Conservation (phyloP, 495 filamentous ascomycete genomes). For the Trichocladium uniseriatum region DNA sequence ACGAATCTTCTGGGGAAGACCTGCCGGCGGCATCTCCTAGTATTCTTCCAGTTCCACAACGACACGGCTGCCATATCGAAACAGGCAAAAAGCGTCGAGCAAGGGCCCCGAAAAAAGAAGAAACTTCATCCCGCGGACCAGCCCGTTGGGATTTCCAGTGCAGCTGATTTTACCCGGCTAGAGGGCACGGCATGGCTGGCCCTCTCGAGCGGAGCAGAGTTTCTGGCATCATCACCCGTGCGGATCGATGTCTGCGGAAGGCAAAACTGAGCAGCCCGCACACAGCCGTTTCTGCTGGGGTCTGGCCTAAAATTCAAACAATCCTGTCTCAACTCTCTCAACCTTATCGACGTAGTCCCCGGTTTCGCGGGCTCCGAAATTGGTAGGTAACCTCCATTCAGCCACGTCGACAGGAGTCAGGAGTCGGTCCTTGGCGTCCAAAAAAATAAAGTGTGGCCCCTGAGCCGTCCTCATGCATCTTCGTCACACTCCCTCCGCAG, state of each 20-base stretch:
- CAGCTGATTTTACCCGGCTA: neutral
- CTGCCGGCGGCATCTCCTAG: neutral
- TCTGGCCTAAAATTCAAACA: constrained; percentile 17
- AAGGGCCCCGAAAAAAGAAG: neutral
- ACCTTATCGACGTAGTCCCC: constrained; percentile 5
- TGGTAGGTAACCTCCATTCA: neutral
- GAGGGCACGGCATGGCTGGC: constrained; percentile 15
- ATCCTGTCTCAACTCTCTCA: constrained; percentile 4
- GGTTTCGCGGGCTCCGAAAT: constrained; percentile 8
- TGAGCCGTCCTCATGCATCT: constrained; percentile 19
- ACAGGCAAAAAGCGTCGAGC: neutral
- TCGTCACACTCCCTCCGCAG: constrained; percentile 14
- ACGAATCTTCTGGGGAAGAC: neutral
- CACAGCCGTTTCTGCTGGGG: constrained; percentile 24
- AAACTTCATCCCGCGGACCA: constrained; percentile 7
- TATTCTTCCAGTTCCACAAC: neutral
- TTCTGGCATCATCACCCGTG: constrained; percentile 1
- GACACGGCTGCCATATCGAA: neutral
- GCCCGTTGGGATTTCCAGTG: constrained; percentile 9
- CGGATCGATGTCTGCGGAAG: constrained; percentile 4
- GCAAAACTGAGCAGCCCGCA: constrained; percentile 18
- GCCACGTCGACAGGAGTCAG: neutral
- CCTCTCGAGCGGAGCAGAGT: neutral
- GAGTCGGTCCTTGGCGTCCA: neutral
- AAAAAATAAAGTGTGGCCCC: constrained; percentile 5